Conservation (phyloP, 176 grass and related monocot species). For the Tillandsia leiboldiana region DNA sequence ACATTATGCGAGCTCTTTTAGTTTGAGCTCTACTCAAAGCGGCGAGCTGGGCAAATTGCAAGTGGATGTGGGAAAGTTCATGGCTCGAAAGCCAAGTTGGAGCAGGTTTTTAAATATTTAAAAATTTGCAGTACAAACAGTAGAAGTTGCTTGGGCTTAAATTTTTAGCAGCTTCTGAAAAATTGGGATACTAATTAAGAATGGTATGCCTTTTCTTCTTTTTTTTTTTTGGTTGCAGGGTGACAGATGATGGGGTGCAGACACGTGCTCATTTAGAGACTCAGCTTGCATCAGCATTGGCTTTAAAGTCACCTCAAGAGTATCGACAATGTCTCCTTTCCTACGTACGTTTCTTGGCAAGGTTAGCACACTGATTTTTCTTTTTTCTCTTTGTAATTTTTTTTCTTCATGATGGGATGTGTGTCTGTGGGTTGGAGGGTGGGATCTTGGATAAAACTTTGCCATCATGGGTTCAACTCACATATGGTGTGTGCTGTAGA, state of each 20-base stretch:
- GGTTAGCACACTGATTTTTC: slow-evolving; percentile 24
- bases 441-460: no score
- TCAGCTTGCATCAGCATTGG: slow-evolving; percentile 69
- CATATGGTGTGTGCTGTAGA: no score
- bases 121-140: slow-evolving; percentile 7
- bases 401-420: not conserved
- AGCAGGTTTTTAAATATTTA: slow-evolving; percentile 38
- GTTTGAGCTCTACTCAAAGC: slow-evolving; percentile 47
- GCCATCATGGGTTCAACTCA: no score
- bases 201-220: slow-evolving; percentile 6
- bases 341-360: slow-evolving; percentile 84
- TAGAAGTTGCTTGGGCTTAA: not conserved
- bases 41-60: slow-evolving; percentile 80
- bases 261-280: slow-evolving; percentile 87
- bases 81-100: slow-evolving; percentile 71
- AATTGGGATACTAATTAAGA: not conserved
- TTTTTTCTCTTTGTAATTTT: not conserved
- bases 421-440: not conserved
- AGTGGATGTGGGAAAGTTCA: slow-evolving; percentile 74
- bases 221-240: slow-evolving; percentile 26
- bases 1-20: slow-evolving; percentile 67
- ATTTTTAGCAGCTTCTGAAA: not conserved
- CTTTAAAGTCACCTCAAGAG: slow-evolving; percentile 81
- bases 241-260: slow-evolving; percentile 73
- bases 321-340: slow-evolving; percentile 80